phyloP scores from a whole-genome alignment of 495 filamentous ascomycete species.

The Glarea lozoyensis region DNA sequence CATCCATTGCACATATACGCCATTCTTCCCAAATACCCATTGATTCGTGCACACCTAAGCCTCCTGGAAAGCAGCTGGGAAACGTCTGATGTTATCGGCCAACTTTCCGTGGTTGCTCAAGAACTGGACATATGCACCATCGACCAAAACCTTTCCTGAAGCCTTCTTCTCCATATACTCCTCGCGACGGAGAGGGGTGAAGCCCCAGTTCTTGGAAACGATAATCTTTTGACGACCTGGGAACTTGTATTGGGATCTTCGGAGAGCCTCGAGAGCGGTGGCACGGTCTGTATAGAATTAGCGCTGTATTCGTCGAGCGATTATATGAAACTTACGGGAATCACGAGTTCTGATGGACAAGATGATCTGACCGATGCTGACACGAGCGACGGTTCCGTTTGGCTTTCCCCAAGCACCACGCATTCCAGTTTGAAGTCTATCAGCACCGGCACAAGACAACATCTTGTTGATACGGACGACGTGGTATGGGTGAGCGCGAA shows the following conservation, averaged over 20 bases:
- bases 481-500: conserved; percentile 98
- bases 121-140: conserved; percentile 99
- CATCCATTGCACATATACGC: conserved; percentile 21
- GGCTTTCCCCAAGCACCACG: conserved; percentile 99
- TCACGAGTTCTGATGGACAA: conserved; percentile 95
- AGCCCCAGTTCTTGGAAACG: conserved; percentile 99
- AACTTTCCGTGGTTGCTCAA: conserved; percentile 81
- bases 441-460: conserved; percentile 99
- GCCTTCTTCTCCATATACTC: conserved; percentile 91
- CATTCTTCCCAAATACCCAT: conserved; percentile 23
- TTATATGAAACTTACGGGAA: conserved; percentile 42
- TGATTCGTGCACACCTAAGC: conserved; percentile 26
- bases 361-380: conserved; percentile 98
- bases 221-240: conserved; percentile 99
- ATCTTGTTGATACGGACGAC: conserved; percentile 99
- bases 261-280: conserved; percentile 93
- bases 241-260: conserved; percentile 99
- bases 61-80: conserved; percentile 78
- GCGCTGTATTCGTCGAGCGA: neutral
- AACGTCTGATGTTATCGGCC: conserved; percentile 78
- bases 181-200: conserved; percentile 93
- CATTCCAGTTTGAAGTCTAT: conserved; percentile 99
- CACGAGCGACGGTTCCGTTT: conserved; percentile 93
- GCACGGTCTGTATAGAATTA: conserved; percentile 57
- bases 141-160: conserved; percentile 80